These are phyloP conservation scores for Paramecium sexaurelia DNA, from an alignment of 73 alveolate genomes.

Conservation along the genomic window DNA sequence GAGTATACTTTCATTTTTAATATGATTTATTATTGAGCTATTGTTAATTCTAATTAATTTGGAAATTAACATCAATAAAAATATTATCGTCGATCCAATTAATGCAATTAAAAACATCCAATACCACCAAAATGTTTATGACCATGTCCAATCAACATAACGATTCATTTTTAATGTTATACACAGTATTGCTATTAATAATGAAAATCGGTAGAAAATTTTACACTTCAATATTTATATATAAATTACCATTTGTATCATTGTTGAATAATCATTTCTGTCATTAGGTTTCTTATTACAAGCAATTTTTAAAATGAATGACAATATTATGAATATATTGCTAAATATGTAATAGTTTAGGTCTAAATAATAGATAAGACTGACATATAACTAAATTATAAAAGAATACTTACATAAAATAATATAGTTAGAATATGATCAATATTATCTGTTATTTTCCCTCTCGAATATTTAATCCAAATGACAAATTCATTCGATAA, in stretches of 20 bases:
- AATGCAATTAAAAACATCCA: conserved; percentile 51
- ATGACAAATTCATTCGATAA: neutral
- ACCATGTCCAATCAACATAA: conserved; percentile 43
- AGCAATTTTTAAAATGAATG: neutral
- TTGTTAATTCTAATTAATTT: conserved; percentile 5
- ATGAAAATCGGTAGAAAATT: neutral
- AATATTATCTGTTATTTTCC: neutral
- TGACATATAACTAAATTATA: neutral
- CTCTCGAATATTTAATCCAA: neutral
- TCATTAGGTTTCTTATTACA: neutral
- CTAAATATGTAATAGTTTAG: neutral
- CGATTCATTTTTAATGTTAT: conserved; percentile 1
- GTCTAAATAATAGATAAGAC: neutral
- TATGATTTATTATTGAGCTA: neutral
- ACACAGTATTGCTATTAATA: neutral
- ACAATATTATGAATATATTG: neutral
- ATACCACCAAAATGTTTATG: conserved; percentile 58
- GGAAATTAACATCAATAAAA: neutral
- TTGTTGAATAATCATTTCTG: neutral
- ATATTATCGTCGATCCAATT: neutral
- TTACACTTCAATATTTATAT: neutral
- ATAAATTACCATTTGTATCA: neutral
- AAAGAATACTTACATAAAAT: neutral
- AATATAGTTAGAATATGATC: neutral
- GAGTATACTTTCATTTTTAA: neutral